Conservation (phyloP, 768 basidiomycete species). For the Kwoniella botswanensis region DNA sequence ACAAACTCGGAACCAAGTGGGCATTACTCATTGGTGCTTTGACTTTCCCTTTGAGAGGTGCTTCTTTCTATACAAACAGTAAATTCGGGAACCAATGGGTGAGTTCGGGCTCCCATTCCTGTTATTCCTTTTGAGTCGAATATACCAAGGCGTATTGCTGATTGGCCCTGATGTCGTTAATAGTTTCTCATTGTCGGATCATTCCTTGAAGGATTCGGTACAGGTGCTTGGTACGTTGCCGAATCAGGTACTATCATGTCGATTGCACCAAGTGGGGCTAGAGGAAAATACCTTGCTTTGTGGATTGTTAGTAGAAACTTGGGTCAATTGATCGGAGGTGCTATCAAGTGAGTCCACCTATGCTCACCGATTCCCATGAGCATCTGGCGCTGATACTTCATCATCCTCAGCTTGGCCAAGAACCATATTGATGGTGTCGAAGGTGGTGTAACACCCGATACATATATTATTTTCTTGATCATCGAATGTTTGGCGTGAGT, state of each 20-base stretch:
- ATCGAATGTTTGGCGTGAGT: slow-evolving; percentile 28
- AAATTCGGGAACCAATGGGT: slow-evolving; percentile 21
- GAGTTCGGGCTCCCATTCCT: not conserved
- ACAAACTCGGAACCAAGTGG: slow-evolving; percentile 46
- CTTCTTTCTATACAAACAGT: slow-evolving; percentile 19
- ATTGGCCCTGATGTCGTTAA: not conserved
- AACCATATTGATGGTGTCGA: slow-evolving; percentile 17
- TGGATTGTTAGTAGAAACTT: slow-evolving; percentile 35
- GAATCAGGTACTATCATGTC: slow-evolving; percentile 37
- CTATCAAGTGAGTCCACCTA: slow-evolving; percentile 23
- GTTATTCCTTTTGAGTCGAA: no score
- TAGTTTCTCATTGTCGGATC: slow-evolving; percentile 21
- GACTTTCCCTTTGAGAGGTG: slow-evolving; percentile 21
- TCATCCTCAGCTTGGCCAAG: slow-evolving; percentile 8
- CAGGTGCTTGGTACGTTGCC: slow-evolving; percentile 31
- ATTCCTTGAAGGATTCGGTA: slow-evolving; percentile 28
- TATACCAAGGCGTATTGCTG: not conserved
- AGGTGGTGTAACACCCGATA: slow-evolving; percentile 21
- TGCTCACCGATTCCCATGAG: not conserved
- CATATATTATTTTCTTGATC: slow-evolving; percentile 26
- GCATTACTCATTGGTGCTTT: slow-evolving; percentile 35
- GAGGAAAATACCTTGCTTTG: slow-evolving; percentile 37
- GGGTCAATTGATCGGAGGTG: slow-evolving; percentile 32
- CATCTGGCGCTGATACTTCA: not conserved
- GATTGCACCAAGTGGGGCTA: slow-evolving; percentile 18